A percentile compares a stretch with the other conserved stretches of the same genome.
phyloP scores from a whole-genome alignment of 1,284 basidiomycete genomes.

The Microbotryum violaceum region DNA sequence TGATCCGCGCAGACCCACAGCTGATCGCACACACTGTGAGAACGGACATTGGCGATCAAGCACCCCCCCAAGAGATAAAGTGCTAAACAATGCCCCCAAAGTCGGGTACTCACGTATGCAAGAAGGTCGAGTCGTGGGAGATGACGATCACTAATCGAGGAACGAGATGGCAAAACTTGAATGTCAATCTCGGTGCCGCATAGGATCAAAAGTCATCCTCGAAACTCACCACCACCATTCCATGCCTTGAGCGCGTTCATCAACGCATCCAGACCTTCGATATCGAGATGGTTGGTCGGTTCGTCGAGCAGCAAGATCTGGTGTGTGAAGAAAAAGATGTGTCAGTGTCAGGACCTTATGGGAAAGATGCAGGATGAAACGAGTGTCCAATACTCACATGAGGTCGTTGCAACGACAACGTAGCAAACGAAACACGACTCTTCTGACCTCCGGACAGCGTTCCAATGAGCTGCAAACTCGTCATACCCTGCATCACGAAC shows the following conservation, averaged over 20 bases:
- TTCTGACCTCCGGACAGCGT: constrained; percentile 91
- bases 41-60: constrained; percentile 42
- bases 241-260: constrained; percentile 78
- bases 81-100: neutral
- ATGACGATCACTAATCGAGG: constrained; percentile 58
- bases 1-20: constrained; percentile 86
- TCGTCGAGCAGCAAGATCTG: constrained; percentile 76
- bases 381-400: constrained; percentile 23
- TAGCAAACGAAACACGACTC: constrained; percentile 88
- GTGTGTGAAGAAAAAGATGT: too few relatives aligned
- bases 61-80: neutral
- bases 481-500: constrained; percentile 26
- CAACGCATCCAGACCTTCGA: constrained; percentile 78
- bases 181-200: too few relatives aligned
- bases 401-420: constrained; percentile 69
- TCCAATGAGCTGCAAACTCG: constrained; percentile 66
- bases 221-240: constrained; percentile 72
- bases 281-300: constrained; percentile 85
- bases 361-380: neutral
- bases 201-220: too few relatives aligned
- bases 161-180: too few relatives aligned
- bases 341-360: too few relatives aligned
- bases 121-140: constrained; percentile 70
- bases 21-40: constrained; percentile 47
- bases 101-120: constrained; percentile 55